phyloP scores from a whole-genome alignment of 352 stramenopile species.

The Elongisporangium senticosum region DNA sequence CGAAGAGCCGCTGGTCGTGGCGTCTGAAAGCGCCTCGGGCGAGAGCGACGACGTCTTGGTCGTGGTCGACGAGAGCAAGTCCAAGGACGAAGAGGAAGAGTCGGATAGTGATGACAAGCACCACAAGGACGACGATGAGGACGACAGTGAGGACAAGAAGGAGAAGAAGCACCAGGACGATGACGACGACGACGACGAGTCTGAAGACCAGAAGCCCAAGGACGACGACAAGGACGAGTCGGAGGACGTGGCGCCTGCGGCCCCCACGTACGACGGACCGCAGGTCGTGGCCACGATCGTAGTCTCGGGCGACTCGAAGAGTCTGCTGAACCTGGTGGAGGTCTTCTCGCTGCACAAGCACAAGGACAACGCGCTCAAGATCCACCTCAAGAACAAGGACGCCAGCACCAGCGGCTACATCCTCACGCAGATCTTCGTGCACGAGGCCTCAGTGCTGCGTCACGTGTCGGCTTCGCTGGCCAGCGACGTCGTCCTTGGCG shows the following conservation, averaged over 20 bases:
- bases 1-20: background rate
- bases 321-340: constrained; percentile 22
- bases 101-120: constrained; percentile 1
- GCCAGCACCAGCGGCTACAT: constrained; percentile 25
- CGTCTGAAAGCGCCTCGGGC: background rate
- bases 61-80: background rate
- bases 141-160: background rate
- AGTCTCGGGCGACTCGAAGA: constrained; percentile 15
- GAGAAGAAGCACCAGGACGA: background rate
- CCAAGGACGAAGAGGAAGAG: constrained; percentile 1
- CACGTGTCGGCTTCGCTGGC: constrained; percentile 3
- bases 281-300: constrained; percentile 20
- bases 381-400: constrained; percentile 48
- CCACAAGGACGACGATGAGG: background rate
- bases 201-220: background rate
- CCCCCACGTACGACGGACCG: constrained; percentile 1
- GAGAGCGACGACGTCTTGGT: background rate
- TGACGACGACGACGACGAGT: background rate
- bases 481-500: constrained; percentile 23
- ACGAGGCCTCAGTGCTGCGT: constrained; percentile 13
- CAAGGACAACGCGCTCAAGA: constrained; percentile 36
- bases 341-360: constrained; percentile 28
- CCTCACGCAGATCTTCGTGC: constrained; percentile 26
- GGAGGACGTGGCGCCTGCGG: background rate
- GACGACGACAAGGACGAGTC: background rate